Base-by-base conservation (phyloP, 2,329 filamentous ascomycete species). In the Botrytis sinoallii region DNA sequence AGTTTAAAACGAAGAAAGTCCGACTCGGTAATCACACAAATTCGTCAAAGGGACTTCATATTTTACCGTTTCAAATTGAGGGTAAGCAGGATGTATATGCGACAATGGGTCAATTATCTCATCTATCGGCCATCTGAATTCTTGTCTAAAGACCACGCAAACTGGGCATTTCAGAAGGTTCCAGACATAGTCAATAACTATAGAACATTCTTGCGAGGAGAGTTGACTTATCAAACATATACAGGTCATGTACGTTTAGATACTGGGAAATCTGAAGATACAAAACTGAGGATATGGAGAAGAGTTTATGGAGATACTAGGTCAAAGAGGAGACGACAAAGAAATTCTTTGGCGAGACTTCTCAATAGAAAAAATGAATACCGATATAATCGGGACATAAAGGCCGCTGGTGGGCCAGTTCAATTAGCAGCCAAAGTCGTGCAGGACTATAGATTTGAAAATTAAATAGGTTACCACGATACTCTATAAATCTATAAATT, bases 21-120 rank as follows among this genome's bases (percentile, higher is more conserved):
- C 22, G 22, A 71, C 42, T 71, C 69, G 22, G 32, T 29, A 32
- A 32, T 65, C 5, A 71, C 70, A 32, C 22, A 14, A 73, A 82
- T 55, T 42, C 70, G 60, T 22, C 32, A 69, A 69, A 57, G 64
- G 40, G 42, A 68, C 32, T 69, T 60, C 18, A 70, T 25, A 14
- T 73, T 69, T 16, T 42, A 46, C 38, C 32, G 25, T 18, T 42
- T 73, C 3, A 68, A 38, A 38, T 57, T 73, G 66, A 44, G 32
- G 22, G 32, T 32, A 22, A 61, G 55, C 65, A 73, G 71, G 42
- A 55, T 70, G 52, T 69, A 69, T 4, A 48, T 73, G 35, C 64
- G 71, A n/a, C 38, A 60, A 48, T 73, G 71, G 71, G 7, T 73
- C 60, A 57, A 40, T 46, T 52, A 22, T 20, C 35, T 70, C 25